Evolutionary conservation across 2,329 filamentous ascomycete species (phyloP).

Genomic region (Pezicula carpinea): DNA sequence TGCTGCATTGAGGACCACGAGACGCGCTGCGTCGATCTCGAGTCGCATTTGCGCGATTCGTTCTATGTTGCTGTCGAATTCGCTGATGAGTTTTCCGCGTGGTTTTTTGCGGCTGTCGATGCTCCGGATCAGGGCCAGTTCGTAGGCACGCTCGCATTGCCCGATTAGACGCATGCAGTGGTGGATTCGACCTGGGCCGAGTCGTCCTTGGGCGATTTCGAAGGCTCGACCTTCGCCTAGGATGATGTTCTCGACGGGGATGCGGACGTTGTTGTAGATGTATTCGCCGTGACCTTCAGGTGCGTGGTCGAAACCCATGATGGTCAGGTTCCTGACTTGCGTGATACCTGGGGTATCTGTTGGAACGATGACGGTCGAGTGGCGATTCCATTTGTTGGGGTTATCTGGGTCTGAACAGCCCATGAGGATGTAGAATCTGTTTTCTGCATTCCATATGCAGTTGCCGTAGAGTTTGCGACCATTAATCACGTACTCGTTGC

Average conservation of each 20-base stretch:
- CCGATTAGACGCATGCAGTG: constrained; percentile 39
- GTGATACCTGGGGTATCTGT: constrained; percentile 33
- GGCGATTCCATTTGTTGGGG: constrained; percentile 34
- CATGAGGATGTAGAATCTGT: constrained; percentile 19
- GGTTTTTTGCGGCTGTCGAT: constrained; percentile 34
- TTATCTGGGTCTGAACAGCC: constrained; percentile 35
- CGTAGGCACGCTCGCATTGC: constrained; percentile 37
- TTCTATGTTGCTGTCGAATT: constrained; percentile 37
- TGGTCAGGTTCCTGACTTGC: constrained; percentile 34
- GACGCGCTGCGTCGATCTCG: constrained; percentile 34
- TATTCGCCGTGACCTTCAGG: constrained; percentile 39
- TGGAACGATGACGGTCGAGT: constrained; percentile 35
- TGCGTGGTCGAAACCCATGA: constrained; percentile 38
- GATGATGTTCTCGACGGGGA: constrained; percentile 36
- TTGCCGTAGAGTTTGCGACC: constrained; percentile 37
- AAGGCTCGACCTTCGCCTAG: constrained; percentile 36
- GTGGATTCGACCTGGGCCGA: constrained; percentile 37
- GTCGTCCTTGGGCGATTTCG: constrained; percentile 36
- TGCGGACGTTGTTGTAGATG: constrained; percentile 35
- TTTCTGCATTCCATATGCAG: constrained; percentile 30
- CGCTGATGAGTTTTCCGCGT: constrained; percentile 34
- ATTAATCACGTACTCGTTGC: constrained; percentile 36
- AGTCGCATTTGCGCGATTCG: constrained; percentile 37
- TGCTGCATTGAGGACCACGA: constrained; percentile 36
- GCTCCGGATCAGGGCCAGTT: constrained; percentile 34